These are phyloP conservation scores for Areca catechu DNA, from an alignment of 176 grass and related monocot genomes.

Conservation along the genomic window DNA sequence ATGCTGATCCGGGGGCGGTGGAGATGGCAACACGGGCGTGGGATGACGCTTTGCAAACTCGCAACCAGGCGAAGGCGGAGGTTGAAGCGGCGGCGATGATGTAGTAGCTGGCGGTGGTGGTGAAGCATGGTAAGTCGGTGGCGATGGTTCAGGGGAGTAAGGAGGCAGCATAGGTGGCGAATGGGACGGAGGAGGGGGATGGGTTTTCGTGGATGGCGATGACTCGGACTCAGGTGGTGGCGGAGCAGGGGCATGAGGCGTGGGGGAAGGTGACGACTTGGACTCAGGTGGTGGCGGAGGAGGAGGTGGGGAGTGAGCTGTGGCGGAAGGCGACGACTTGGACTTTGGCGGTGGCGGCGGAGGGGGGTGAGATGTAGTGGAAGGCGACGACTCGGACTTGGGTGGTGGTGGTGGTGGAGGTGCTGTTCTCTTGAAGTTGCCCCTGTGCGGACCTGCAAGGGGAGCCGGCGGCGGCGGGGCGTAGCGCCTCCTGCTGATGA, in stretches of 20 bases:
- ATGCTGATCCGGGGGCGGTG: background rate
- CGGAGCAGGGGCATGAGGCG: conserved; percentile 8
- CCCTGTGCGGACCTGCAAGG: background rate
- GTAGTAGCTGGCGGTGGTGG: no score
- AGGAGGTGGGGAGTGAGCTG: background rate
- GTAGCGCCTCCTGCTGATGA: background rate
- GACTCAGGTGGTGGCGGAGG: background rate
- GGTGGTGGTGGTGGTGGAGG: conserved; percentile 5
- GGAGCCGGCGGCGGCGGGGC: background rate
- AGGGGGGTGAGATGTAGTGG: conserved; percentile 9
- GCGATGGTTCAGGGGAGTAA: background rate
- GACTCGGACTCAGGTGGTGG: background rate
- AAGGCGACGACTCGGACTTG: conserved; percentile 6
- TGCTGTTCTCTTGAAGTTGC: background rate
- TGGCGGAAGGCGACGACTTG: background rate
- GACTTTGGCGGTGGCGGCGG: background rate
- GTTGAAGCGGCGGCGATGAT: no score
- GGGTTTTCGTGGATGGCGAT: background rate
- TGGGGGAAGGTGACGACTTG: conserved; percentile 5
- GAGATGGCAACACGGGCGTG: background rate
- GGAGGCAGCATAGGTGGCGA: background rate
- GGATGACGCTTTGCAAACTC: no score
- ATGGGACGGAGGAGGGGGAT: background rate
- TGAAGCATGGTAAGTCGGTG: background rate
- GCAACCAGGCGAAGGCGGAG: no score